A percentile compares a stretch with the other conserved stretches of the same genome.
Conservation (phyloP, 2,329 filamentous ascomycete genomes). For the Colletotrichum simmondsii region DNA sequence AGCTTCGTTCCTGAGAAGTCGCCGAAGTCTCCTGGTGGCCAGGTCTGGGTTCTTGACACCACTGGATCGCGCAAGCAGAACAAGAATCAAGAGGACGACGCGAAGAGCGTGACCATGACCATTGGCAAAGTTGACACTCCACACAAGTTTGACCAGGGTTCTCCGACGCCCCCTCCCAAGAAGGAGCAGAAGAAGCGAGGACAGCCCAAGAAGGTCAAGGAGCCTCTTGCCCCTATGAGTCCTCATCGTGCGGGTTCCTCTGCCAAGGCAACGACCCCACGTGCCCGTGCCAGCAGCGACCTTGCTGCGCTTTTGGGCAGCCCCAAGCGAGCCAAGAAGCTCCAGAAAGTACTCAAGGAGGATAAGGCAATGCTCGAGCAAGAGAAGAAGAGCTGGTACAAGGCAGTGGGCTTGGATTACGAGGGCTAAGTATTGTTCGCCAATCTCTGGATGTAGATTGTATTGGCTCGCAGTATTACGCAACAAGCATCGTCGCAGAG, state of each 20-base stretch:
- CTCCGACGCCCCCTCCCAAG: constrained; percentile 5
- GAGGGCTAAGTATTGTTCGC: constrained; percentile 8
- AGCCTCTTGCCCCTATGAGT: neutral
- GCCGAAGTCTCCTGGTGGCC: neutral
- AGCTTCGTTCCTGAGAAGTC: neutral
- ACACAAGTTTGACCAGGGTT: constrained; percentile 9
- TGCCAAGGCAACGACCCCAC: neutral
- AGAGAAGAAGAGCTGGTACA: constrained; percentile 30
- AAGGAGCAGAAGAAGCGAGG: constrained; percentile 16
- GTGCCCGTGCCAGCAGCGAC: neutral
- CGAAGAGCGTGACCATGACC: neutral
- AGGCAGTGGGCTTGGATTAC: constrained; percentile 12
- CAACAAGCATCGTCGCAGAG: neutral
- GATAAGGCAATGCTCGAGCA: neutral
- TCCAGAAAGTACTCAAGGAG: neutral
- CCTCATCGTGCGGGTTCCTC: neutral
- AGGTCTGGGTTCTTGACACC: constrained; percentile 9
- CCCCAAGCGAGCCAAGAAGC: neutral
- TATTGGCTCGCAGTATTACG: neutral
- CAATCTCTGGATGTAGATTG: neutral
- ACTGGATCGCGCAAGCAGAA: constrained; percentile 1
- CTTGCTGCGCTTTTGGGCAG: constrained; percentile 6
- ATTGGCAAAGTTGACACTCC: constrained; percentile 20
- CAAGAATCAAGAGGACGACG: neutral
- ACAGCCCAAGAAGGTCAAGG: constrained; percentile 11